Evolutionary conservation across 768 basidiomycete species (phyloP), one percentile per base, ranked within the genome.

Genomic region (Crepidotus variabilis): DNA sequence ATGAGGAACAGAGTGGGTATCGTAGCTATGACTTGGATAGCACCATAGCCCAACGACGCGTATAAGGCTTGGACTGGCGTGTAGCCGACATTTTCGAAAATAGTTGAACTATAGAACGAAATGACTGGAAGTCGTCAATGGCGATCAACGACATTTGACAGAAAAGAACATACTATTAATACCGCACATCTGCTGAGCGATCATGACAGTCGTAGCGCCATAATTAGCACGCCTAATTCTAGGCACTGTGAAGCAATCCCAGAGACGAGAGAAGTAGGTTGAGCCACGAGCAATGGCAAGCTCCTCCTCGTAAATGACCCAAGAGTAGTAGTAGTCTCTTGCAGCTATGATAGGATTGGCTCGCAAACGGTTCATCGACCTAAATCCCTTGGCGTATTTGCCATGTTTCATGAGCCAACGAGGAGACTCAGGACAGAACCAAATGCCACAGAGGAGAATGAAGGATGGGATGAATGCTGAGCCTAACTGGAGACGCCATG

Each of bases 361-460:
- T 43, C 91, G 81, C 2, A 93, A 79, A 35, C 86, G 82, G 54
- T 73, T 73, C 47, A 92, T 79, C 1, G 82, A 82, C 0, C 70
- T 63, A 61, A 80, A 91, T 0, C 90, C 91, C 6, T 85, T 74
- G 4, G 69, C 75, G 63, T 90, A 86, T 24, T 85, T 82, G 50
- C 82, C 81, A 68, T 91, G 88, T 64, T 80, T 80, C 74, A 93
- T 86, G 33, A 88, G 73, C 91, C 91, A 93, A 64, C 90, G 82
- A 2, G 90, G 90, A 0, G 87, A 89, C 68, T 91, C 90, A 32
- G 81, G 81, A 61, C 80, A 80, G 61, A 82, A 76, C 66, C 69
- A 81, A 52, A 81, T 74, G 0, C 72, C 69, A 33, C 73, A 58
- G 14, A 68, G 71, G 18, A 77, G 66, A 24, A 75, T 76, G 34